Evolutionary conservation across 2,329 filamentous ascomycete genomes (phyloP).

Genomic region (Diplodia mutila): DNA sequence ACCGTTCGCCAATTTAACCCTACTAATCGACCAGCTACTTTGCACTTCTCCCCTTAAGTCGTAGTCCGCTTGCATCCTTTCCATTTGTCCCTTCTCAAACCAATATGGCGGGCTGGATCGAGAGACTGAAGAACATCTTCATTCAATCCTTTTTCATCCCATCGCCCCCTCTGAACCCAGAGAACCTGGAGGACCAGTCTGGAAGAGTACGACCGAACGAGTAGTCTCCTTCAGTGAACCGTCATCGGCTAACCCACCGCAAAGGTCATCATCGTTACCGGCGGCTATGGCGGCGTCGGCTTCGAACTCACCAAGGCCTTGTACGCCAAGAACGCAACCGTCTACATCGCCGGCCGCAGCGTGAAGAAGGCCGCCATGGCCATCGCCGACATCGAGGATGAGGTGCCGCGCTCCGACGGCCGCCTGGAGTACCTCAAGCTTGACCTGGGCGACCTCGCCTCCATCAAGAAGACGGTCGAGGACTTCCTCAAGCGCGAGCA

Average conservation of each 20-base stretch:
- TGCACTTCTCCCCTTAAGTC: background rate
- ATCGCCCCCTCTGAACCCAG: constrained; percentile 48
- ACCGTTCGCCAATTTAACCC: no score
- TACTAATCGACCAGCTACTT: background rate
- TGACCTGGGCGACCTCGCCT: constrained; percentile 50
- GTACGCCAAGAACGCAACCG: constrained; percentile 57
- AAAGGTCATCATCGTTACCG: constrained; percentile 58
- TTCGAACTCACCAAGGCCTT: constrained; percentile 58
- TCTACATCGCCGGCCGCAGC: constrained; percentile 60
- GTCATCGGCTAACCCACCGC: background rate
- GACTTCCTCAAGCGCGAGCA: constrained; percentile 45
- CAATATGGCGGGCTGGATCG: constrained; percentile 24
- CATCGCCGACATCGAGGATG: constrained; percentile 50
- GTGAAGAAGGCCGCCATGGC: constrained; percentile 51
- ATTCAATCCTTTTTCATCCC: constrained; percentile 38
- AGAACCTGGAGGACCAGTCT: constrained; percentile 44
- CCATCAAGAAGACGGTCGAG: constrained; percentile 45
- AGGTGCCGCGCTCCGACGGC: constrained; percentile 37
- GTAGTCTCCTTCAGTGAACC: background rate
- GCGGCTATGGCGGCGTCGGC: constrained; percentile 54
- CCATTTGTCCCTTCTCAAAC: background rate
- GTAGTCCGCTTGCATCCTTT: background rate
- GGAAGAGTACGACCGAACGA: background rate
- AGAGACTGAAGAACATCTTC: constrained; percentile 27
- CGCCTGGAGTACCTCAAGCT: constrained; percentile 35